Base-by-base conservation (phyloP, 2,329 filamentous ascomycete genomes). In the Colletotrichum sp. region DNA sequence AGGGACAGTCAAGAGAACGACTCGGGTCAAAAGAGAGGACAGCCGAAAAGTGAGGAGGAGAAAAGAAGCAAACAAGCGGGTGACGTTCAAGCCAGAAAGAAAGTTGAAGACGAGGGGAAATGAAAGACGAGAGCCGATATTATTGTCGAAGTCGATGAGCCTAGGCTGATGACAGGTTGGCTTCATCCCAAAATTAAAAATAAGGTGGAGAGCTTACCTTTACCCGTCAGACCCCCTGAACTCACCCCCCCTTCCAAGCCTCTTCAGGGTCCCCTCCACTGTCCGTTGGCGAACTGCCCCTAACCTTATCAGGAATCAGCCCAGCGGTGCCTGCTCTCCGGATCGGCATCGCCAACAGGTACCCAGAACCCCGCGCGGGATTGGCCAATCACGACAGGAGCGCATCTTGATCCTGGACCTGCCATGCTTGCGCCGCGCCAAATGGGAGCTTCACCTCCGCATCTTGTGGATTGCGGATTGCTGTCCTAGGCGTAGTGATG, bases 131-230 rank as follows among this genome's bases (percentile, higher is more conserved):
- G 48, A 36, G 60, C 18, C 28, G 28, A 65, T 10, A 30, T 30
- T 67, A 66, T 9, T 34, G 18, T 26, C 57, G 18, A 68, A 26
- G 30, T 68, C 44, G 57, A 34, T 18, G 63, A 73, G 60, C 52
- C n/a, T 44, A 66, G 48, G 59, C 71, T 75, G 67, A 76, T 76
- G 75, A 76, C 75, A 76, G 75, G 71, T 78, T 81, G 80, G 78
- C 79, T 79, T 81, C 76, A 80, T 68, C 62, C 72, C 71, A 72
- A 77, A 77, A 76, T 75, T 69, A 67, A 73, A 71, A 78, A 60
- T 71, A 76, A 63, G 71, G 71, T 75, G 75, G 75, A 71, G 71
- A 76, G 75, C 75, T 76, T 66, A 24, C 62, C 62, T 64, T 64
- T 24, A 71, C 62, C 64, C 60, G 44, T 44, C 44, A 39, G 63